phyloP scores from a whole-genome alignment of 2,329 filamentous ascomycete genomes.

The Annulohypoxylon truncatum region DNA sequence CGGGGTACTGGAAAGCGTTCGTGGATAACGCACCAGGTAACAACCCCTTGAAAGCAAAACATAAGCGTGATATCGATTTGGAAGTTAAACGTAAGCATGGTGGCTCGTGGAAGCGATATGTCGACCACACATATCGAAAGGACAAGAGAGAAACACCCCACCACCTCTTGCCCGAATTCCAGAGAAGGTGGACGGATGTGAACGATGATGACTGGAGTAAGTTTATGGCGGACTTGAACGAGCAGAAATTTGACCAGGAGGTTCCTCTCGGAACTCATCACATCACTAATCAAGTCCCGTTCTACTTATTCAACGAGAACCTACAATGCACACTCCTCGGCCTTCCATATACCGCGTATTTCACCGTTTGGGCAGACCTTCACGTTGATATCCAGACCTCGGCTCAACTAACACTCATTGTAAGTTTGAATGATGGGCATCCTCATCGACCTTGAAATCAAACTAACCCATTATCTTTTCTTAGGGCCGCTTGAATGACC shows the following conservation, averaged over 20 bases:
- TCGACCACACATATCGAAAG: slow-evolving; percentile 13
- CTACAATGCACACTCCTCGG: not conserved
- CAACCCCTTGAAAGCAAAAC: slow-evolving; percentile 13
- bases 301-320: not conserved
- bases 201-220: not conserved
- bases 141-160: slow-evolving; percentile 18
- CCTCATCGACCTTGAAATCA: not conserved
- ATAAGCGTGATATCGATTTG: slow-evolving; percentile 32
- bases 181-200: not conserved
- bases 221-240: not conserved
- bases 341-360: slow-evolving; percentile 19
- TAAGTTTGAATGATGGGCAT: not conserved
- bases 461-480: not conserved
- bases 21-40: slow-evolving; percentile 38
- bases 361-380: slow-evolving; percentile 24
- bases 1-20: slow-evolving; percentile 51
- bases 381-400: slow-evolving; percentile 23
- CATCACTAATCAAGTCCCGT: not conserved
- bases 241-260: not conserved
- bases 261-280: not conserved
- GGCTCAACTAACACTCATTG: slow-evolving; percentile 23
- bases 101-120: slow-evolving; percentile 27
- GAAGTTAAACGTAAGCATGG: slow-evolving; percentile 24
- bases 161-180: slow-evolving; percentile 20
- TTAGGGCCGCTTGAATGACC: slow-evolving; percentile 19